Evolutionary conservation across 2,329 filamentous ascomycete genomes (phyloP).

Genomic region (Lasiodiplodia citricola): DNA sequence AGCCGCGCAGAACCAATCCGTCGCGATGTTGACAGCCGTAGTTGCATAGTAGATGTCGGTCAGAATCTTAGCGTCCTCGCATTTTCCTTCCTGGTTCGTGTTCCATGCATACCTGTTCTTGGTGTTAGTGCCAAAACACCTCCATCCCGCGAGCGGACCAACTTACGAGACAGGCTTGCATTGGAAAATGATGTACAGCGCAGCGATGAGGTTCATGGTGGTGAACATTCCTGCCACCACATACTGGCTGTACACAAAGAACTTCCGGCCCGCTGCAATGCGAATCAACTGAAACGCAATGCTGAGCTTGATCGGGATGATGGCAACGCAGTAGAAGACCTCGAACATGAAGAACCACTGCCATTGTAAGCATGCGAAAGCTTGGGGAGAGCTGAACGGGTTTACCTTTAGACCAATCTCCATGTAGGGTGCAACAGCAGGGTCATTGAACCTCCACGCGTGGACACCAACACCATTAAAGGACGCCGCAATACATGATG

Average conservation of each 20-base stretch:
- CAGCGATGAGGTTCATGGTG: constrained; percentile 38
- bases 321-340: constrained; percentile 43
- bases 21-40: constrained; percentile 44
- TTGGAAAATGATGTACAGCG: constrained; percentile 46
- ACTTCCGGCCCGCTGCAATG: constrained; percentile 37
- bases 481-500: constrained; percentile 36
- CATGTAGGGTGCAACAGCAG: constrained; percentile 31
- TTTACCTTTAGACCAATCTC: constrained; percentile 32
- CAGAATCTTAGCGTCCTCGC: constrained; percentile 34
- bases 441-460: constrained; percentile 32
- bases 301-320: constrained; percentile 45
- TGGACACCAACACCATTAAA: constrained; percentile 42
- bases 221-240: constrained; percentile 38
- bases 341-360: constrained; percentile 47
- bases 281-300: constrained; percentile 45
- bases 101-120: constrained; percentile 36
- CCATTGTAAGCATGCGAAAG: background rate
- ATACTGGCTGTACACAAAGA: constrained; percentile 37
- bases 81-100: constrained; percentile 35
- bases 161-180: constrained; percentile 39
- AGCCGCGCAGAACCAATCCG: constrained; percentile 45
- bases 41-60: constrained; percentile 43
- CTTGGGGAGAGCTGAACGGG: no score
- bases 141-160: background rate
- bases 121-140: background rate